These are phyloP conservation scores for Vanrija pseudolonga DNA, from an alignment of 1,284 basidiomycete genomes.

Conservation along the genomic window DNA sequence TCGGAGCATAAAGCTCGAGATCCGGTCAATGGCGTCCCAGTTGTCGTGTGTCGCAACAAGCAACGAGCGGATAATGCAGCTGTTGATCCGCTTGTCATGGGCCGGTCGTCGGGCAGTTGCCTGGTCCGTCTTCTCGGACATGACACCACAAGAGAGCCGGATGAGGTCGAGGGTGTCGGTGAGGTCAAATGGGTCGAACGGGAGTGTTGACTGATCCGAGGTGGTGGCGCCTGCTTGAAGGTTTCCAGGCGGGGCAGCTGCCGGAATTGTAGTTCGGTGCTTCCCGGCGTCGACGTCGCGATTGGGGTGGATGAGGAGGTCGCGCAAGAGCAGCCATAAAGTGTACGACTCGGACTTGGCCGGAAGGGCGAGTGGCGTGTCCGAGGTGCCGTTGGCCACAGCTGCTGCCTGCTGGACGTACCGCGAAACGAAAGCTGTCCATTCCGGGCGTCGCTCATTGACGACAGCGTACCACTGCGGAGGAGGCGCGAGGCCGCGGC, in stretches of 20 bases:
- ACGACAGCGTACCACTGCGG: neutral
- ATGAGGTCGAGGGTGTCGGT: conserved; percentile 1
- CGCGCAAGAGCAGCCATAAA: neutral
- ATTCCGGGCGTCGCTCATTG: neutral
- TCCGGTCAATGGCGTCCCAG: too few relatives aligned
- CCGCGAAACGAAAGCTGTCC: neutral
- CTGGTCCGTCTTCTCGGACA: too few relatives aligned
- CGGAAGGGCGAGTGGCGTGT: neutral
- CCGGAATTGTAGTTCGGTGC: too few relatives aligned
- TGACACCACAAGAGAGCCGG: neutral
- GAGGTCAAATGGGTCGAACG: neutral
- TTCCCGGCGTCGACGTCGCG: neutral
- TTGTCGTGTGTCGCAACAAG: too few relatives aligned
- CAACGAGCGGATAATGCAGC: too few relatives aligned
- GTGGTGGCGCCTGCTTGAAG: too few relatives aligned
- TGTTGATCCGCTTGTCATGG: too few relatives aligned
- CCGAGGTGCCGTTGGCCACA: neutral
- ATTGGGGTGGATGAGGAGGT: neutral
- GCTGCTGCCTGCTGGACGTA: neutral
- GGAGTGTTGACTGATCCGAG: too few relatives aligned
- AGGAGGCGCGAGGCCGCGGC: neutral
- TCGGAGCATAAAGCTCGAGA: too few relatives aligned
- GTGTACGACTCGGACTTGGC: neutral
- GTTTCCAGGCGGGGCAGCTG: too few relatives aligned
- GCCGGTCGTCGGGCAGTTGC: too few relatives aligned